Base-by-base conservation (phyloP, 202 grass and related monocot species). In the Carex sylvatica region DNA sequence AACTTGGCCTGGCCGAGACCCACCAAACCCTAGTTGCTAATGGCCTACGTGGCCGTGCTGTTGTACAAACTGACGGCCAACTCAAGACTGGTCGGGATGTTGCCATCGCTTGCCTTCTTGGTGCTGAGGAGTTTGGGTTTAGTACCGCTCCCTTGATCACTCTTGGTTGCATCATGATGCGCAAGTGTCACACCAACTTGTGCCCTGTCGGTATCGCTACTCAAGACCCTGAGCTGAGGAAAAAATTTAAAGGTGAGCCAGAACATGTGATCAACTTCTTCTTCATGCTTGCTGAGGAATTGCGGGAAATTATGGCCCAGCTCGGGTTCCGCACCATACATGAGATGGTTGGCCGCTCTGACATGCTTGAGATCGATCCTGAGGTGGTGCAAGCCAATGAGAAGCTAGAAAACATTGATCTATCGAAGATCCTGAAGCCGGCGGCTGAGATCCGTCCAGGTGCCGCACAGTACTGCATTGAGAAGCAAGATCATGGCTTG, bases 201-300 rank as follows among this genome's bases (percentile, higher is more conserved):
- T 99, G 96, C 7, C 96, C 96, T 36, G 96, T 99, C 80, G 96
- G 96, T 81, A 99, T 99, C 65, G 93, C 96, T 74, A 99, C 96
- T 83, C 96, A 99, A 86, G 96, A 99, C 55, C 96, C 96, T 79
- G 96, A 93, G 28, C 88, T 99, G 30, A 91, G 96, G 82, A 90
- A 88, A 79, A 99, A 99, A 70, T 99, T 99, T 82, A 91, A 92
- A 83, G 96, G 96, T 44, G 89, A 99, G 75, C 96, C 96, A 47
- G 96, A 99, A 74, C 96, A 99, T 89, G 93, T 99, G 61, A 99
- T 99, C 76, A 99, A 99, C 65, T 99, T 96, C 70, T 99, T 99
- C 88, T 99, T 99, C 86, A 96, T 99, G 96, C 91, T 99, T 83
- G 96, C 96, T 10, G 96, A 99, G 79, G 96, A 99, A 79, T 60